A percentile compares a stretch with the other conserved stretches of the same genome.
Evolutionary conservation across 495 filamentous ascomycete genomes (phyloP).

Genomic region (Aspergillus diversus): DNA sequence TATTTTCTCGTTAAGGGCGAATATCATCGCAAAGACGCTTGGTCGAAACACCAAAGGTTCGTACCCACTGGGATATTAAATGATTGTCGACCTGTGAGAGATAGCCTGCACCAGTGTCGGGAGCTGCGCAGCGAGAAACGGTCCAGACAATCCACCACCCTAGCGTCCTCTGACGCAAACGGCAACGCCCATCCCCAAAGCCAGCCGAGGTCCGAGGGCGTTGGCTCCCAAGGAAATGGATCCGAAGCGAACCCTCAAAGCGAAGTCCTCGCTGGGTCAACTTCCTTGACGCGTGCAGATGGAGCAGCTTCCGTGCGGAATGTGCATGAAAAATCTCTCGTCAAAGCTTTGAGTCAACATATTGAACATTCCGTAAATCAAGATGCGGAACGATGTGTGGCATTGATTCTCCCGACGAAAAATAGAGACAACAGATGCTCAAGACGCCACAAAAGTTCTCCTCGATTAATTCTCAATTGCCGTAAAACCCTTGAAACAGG

Average conservation of each 20-base stretch:
- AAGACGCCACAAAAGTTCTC: background rate
- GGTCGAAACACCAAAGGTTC: background rate
- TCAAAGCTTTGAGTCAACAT: background rate
- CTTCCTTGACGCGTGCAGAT: background rate
- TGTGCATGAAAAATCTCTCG: background rate
- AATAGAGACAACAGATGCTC: background rate
- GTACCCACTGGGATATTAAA: no score
- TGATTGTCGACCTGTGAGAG: no score
- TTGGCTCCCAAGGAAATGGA: no score
- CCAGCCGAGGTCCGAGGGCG: background rate
- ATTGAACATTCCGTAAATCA: background rate
- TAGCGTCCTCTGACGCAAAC: background rate
- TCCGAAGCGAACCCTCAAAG: background rate
- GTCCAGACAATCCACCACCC: background rate
- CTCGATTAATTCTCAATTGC: background rate
- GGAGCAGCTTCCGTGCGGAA: background rate
- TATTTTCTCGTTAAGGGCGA: background rate
- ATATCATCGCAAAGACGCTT: background rate
- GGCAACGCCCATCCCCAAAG: background rate
- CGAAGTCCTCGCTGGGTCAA: background rate
- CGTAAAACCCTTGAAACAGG: background rate
- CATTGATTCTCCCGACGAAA: background rate
- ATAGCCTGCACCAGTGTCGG: no score
- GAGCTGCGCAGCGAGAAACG: background rate
- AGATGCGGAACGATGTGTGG: background rate